phyloP scores from a whole-genome alignment of 2,329 filamentous ascomycete species.

The Venturia carpophila region DNA sequence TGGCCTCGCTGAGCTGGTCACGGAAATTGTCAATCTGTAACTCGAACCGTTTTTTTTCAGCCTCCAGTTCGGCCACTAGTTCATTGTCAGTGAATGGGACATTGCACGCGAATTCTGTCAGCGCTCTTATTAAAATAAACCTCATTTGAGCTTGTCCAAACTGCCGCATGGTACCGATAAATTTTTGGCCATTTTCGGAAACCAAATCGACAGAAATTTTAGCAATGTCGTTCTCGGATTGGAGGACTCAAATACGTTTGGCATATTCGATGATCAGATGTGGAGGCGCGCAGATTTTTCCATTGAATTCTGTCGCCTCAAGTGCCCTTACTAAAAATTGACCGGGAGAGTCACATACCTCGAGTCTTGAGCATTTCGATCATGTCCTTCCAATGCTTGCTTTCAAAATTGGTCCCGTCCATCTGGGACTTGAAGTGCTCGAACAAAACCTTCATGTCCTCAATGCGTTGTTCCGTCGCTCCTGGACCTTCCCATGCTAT shows the following conservation, averaged over 20 bases:
- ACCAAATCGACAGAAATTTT: not conserved
- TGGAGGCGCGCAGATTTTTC: no score
- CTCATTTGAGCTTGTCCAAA: not conserved
- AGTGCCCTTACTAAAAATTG: not conserved
- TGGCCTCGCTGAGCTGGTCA: constrained; percentile 1
- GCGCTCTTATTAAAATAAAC: not conserved
- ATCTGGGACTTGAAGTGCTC: constrained; percentile 64
- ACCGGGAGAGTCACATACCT: constrained; percentile 49
- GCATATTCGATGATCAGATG: not conserved
- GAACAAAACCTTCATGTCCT: constrained; percentile 68
- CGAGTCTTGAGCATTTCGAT: constrained; percentile 66
- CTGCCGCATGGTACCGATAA: not conserved
- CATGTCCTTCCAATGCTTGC: constrained; percentile 63
- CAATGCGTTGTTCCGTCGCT: constrained; percentile 55
- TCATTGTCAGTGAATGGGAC: constrained; percentile 31
- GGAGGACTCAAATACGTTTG: not conserved
- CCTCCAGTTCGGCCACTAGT: constrained; percentile 58
- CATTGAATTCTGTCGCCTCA: no score
- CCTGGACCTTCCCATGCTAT: constrained; percentile 29
- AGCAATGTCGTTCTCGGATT: not conserved
- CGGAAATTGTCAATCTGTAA: constrained; percentile 33
- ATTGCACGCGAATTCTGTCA: not conserved
- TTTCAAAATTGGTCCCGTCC: constrained; percentile 58
- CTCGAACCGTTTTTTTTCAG: constrained; percentile 46
- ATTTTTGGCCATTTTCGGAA: not conserved